Evolutionary conservation across 1,284 basidiomycete species (phyloP), one percentile per base, ranked within the genome.

Genomic region (Ustilago loliicola): DNA sequence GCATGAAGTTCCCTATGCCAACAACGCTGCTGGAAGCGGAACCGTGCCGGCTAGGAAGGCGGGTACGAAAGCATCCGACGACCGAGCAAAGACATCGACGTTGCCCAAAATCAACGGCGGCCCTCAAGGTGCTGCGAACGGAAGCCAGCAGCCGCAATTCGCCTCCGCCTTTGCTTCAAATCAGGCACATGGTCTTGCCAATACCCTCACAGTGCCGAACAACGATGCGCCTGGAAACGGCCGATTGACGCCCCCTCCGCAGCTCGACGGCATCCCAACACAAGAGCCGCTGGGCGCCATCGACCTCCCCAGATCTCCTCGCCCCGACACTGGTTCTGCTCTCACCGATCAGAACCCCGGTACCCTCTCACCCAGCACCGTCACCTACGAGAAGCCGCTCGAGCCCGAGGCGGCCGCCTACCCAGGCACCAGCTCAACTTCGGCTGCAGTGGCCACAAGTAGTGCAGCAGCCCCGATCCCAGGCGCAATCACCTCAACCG

Each of bases 231-330:
- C 57, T 8, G 52, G 59, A 2, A 60, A 59, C 10, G 68, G 65
- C 19, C 56, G 69, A 27, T 50, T 72, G 51, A 75, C 70, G 1
- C 77, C 71, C 27, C 74, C 80, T 1, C 80, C 80, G 15, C 80
- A 80, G 58, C 67, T 81, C 15, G 68, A 69, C 21, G 73, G 78
- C 11, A 65, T 80, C 17, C 75, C 75, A 23, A 55, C 60, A 0
- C 78, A 78, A 38, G 75, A 80, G 51, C 78, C 80, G n/a, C 66
- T 81, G 2, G 78, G 71, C 7, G 56, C 72, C 4, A 74, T 72
- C 32, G 80, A 76, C 47, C 38, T 80, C 51, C 74, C 71, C 19
- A 45, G 72, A 15, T 70, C 63, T 15, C 64, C 66, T 51, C 71
- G 67, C 42, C 64, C 62, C 2, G 67, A 70, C 23, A 38, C 36